Conservation (phyloP, 495 filamentous ascomycete species). For the Clavariopsis aquatica region DNA sequence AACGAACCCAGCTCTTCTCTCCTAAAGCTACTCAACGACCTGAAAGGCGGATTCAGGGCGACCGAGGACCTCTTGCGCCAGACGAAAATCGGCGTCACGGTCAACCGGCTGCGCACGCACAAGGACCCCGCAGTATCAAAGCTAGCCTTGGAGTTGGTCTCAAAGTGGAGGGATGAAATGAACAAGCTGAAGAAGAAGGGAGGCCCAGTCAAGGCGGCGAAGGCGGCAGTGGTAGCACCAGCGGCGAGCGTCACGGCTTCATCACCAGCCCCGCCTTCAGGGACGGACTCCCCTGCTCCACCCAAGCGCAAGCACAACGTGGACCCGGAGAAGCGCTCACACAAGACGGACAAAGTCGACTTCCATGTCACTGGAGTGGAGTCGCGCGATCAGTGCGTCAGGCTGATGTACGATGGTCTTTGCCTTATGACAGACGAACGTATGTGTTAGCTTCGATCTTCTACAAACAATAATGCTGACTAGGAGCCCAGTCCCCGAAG, state of each 20-base stretch:
- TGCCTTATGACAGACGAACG: constrained; percentile 59
- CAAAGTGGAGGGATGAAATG: constrained; percentile 83
- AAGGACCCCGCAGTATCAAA: constrained; percentile 72
- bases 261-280: constrained; percentile 47
- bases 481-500: constrained; percentile 47
- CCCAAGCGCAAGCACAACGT: constrained; percentile 59
- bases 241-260: constrained; percentile 25
- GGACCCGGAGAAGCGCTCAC: constrained; percentile 73
- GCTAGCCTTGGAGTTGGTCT: constrained; percentile 76
- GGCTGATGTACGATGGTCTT: constrained; percentile 87
- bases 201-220: constrained; percentile 53
- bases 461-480: constrained; percentile 1
- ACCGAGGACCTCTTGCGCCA: constrained; percentile 83
- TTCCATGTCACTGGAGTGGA: constrained; percentile 66
- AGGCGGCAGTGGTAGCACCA: no score
- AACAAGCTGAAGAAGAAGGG: constrained; percentile 39
- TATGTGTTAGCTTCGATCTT: constrained; percentile 40
- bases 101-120: constrained; percentile 79
- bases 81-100: constrained; percentile 87
- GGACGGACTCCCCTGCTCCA: constrained; percentile 48
- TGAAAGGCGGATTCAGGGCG: constrained; percentile 75
- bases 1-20: constrained; percentile 67
- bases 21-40: constrained; percentile 67
- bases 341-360: constrained; percentile 77
- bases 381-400: constrained; percentile 76